A percentile compares a stretch with the other conserved stretches of the same genome.
Evolutionary conservation across 2,329 filamentous ascomycete genomes (phyloP).

Genomic region (Fusarium algeriense): DNA sequence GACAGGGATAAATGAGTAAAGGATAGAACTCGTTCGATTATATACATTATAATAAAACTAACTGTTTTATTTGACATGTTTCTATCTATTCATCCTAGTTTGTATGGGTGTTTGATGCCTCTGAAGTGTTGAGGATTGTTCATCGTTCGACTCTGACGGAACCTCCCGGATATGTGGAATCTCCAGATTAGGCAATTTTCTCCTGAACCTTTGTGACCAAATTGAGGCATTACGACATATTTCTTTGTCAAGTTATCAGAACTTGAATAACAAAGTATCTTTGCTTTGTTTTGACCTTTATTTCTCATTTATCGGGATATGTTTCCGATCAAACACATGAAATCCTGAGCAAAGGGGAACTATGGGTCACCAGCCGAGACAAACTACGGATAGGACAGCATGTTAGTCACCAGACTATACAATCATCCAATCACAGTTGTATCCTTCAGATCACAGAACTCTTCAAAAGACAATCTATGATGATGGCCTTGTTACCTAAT

Average conservation of each 20-base stretch:
- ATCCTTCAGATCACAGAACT: not conserved
- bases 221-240: not conserved
- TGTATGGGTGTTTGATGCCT: not conserved
- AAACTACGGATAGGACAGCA: not conserved
- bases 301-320: not conserved
- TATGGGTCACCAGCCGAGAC: constrained; percentile 1
- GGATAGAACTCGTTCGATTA: not conserved
- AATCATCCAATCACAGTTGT: not conserved
- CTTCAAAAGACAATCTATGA: not conserved
- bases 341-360: constrained; percentile 3
- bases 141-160: not conserved
- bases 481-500: not conserved
- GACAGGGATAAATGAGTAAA: not conserved
- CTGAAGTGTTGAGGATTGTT: not conserved
- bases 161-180: not conserved
- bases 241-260: not conserved
- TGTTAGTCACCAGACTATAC: not conserved
- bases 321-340: not conserved
- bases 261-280: not conserved
- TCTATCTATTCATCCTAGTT: not conserved
- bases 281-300: not conserved
- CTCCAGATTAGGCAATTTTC: constrained; percentile 13
- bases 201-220: not conserved
- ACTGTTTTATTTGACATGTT: not conserved
- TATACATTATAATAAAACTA: not conserved